phyloP scores from a whole-genome alignment of 2,329 filamentous ascomycete genomes.

The Venturia nashicola region DNA sequence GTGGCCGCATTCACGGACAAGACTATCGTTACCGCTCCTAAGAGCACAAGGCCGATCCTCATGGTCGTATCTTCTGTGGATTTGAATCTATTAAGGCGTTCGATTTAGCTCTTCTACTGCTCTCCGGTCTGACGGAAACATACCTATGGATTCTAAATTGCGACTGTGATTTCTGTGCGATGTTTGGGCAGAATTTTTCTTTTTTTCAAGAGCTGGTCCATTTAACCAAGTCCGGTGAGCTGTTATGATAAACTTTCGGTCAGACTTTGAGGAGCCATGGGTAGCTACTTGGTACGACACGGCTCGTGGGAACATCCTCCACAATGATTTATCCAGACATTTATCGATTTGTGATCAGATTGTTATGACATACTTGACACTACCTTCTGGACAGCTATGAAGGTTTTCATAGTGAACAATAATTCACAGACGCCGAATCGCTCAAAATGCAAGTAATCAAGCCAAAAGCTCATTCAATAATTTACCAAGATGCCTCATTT shows the following conservation, averaged over 20 bases:
- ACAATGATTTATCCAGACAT: no score
- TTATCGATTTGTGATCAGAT: no score
- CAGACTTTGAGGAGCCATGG: neutral
- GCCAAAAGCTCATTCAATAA: neutral
- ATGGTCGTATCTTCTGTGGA: neutral
- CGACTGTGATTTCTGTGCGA: neutral
- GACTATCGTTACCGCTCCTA: neutral
- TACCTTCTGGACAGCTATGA: neutral
- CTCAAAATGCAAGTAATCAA: neutral
- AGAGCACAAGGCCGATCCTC: neutral
- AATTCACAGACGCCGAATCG: neutral
- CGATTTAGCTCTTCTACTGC: neutral
- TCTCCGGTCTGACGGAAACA: neutral
- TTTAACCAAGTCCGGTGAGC: neutral
- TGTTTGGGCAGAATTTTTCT: neutral
- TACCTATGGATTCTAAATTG: neutral
- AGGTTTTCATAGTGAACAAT: neutral
- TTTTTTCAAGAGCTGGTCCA: no score
- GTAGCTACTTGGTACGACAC: neutral
- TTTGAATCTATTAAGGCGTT: neutral
- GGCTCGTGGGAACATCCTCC: neutral
- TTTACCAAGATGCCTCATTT: constrained; percentile 12
- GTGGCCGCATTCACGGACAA: neutral
- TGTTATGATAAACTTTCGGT: neutral
- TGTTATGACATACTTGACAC: neutral